A percentile compares a stretch with the other conserved stretches of the same genome.
These are phyloP conservation scores for Moesziomyces antarcticus DNA, from an alignment of 1,284 basidiomycete species.

Conservation along the genomic window DNA sequence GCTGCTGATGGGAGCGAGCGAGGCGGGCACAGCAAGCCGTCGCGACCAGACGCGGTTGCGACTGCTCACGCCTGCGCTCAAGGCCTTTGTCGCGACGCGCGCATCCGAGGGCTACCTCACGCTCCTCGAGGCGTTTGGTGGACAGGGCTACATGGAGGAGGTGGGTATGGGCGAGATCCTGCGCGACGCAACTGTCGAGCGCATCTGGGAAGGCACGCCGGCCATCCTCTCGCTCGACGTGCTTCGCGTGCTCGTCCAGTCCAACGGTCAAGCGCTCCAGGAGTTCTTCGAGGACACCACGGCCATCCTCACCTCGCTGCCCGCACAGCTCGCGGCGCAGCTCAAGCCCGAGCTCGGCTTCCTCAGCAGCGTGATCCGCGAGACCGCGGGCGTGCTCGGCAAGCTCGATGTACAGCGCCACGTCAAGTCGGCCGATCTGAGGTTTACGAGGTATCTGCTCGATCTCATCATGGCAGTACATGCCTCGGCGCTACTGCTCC, in stretches of 20 bases:
- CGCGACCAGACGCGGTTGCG: slow-evolving; percentile 87
- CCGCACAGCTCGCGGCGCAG: background rate
- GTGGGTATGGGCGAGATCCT: slow-evolving; percentile 70
- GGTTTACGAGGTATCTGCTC: slow-evolving; percentile 38
- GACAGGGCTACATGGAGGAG: slow-evolving; percentile 86
- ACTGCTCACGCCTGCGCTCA: slow-evolving; percentile 77
- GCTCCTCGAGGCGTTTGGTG: slow-evolving; percentile 79
- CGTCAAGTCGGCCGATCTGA: slow-evolving; percentile 25
- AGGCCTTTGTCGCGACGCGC: slow-evolving; percentile 78
- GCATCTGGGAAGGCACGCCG: slow-evolving; percentile 78
- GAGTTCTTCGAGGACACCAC: slow-evolving; percentile 69
- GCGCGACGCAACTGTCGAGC: slow-evolving; percentile 78
- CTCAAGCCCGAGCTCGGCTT: slow-evolving; percentile 19
- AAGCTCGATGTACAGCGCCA: slow-evolving; percentile 22
- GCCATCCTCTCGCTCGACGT: slow-evolving; percentile 78
- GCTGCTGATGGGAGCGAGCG: slow-evolving; percentile 83
- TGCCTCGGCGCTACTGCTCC: slow-evolving; percentile 34
- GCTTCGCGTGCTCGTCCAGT: slow-evolving; percentile 71
- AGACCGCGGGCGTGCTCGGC: slow-evolving; percentile 9
- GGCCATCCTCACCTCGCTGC: slow-evolving; percentile 18
- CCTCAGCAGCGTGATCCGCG: slow-evolving; percentile 7
- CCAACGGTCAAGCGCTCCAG: slow-evolving; percentile 68
- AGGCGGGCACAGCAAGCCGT: slow-evolving; percentile 94
- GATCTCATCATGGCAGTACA: slow-evolving; percentile 45
- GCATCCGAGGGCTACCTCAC: slow-evolving; percentile 76